These are phyloP conservation scores for Exophiala oligosperma DNA, from an alignment of 2,329 filamentous ascomycete species.

Conservation along the genomic window DNA sequence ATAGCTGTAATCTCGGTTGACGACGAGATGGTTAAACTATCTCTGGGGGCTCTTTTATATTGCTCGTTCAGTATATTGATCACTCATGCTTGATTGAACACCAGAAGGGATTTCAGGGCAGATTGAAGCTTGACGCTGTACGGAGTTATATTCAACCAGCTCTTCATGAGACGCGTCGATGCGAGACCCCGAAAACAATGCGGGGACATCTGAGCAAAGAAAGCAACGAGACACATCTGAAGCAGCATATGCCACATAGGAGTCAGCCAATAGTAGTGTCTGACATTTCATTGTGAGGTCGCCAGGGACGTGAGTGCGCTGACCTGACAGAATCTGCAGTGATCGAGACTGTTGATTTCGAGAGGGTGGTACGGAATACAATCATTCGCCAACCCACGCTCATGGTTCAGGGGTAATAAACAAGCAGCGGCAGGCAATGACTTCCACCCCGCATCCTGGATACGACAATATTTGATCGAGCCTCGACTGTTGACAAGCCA, in stretches of 20 bases:
- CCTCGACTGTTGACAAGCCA: no score
- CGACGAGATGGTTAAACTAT: not conserved
- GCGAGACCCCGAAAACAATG: not conserved
- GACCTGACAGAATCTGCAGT: not conserved
- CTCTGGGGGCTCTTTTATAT: not conserved
- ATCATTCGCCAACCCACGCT: not conserved
- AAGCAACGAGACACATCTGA: not conserved
- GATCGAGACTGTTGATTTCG: not conserved
- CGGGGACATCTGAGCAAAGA: not conserved
- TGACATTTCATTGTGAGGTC: not conserved
- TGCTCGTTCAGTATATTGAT: not conserved
- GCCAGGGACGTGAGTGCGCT: not conserved
- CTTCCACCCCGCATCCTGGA: no score
- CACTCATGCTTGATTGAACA: no score
- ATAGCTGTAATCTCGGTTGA: constrained; percentile 21
- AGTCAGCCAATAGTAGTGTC: not conserved
- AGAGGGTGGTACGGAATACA: not conserved
- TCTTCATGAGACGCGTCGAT: not conserved
- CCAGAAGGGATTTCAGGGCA: no score
- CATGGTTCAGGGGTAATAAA: not conserved
- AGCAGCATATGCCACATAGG: not conserved
- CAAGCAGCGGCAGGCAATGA: not conserved
- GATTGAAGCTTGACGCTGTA: no score
- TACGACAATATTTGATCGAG: no score
- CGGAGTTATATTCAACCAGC: no score